Evolutionary conservation across 2,329 filamentous ascomycete genomes (phyloP), one percentile per base, ranked within the genome.

Genomic region (Cryphonectria parasitica): DNA sequence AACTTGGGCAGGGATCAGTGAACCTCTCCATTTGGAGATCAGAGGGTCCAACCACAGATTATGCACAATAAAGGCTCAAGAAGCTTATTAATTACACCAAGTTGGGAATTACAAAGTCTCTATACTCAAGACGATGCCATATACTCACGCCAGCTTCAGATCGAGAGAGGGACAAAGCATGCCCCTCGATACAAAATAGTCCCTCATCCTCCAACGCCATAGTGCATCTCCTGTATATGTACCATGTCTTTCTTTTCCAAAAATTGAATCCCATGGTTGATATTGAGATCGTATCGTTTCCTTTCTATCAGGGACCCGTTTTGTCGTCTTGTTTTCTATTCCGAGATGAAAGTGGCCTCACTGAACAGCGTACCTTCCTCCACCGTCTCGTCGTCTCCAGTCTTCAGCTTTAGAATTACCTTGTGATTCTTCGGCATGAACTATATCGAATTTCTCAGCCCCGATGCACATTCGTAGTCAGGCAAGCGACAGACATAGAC

Each of bases 271-370:
- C 60, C 60, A 52, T 70, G 65, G 45, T 68, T 11, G 34, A 34
- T 34, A 34, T 43, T 56, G 68, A 66, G 31, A 41, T 66, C 17
- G 25, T 41, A 10, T 45, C n/a, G 7, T 61, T 45, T 25, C 52
- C 36, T 36, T 34, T 56, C 39, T 41, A 45, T 1, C 13, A 8
- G 10, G 22, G 43, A 56, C 54, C 25, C 13, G 34, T 17, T 41
- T 49, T 1, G 45, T 49, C 28, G 13, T 22, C 22, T 22, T 25
- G 52, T 28, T 49, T 66, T 75, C 75, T 79, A 81, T 73, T 84
- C 91, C 67, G 92, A 94, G 82, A 99, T 97, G 84, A 98, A 99
- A n/a, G 95, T 98, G 2, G 96, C 94, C 83, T 99, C 96, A 70
- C 88, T 89, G 82, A 97, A 97, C 68, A 97, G 82, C 63, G 83